Evolutionary conservation across 176 grass and related monocot genomes (phyloP), one percentile per base, ranked within the genome.

Genomic region (Carex pumila): DNA sequence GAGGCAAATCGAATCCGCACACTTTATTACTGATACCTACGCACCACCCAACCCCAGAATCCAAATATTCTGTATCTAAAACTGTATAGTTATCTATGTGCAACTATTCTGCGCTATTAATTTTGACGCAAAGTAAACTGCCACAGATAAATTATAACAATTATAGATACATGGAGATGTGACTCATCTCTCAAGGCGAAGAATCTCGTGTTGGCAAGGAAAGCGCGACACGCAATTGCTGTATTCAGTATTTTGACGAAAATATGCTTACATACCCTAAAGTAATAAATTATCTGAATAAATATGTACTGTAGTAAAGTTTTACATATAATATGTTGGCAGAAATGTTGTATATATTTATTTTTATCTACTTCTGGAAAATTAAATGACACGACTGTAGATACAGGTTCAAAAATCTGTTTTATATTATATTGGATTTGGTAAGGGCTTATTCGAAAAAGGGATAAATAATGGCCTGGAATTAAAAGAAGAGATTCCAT

Each of bases 201-300:
- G 80, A 83, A 83, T 83, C 81, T 83, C 49, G 81, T 29, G 59
- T 55, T 83, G 81, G 81, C 81, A 41, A 69, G 81, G 8, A 83
- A 66, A 83, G 45, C 58, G 62, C 61, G 22, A 65, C 59, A 83
- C 81, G 61, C 81, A 83, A 83, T 67, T 82, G 63, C 80, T 17
- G 32, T 34, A 34, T 75, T 30, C 43, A 52, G 45, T 14, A 15
- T 29, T 31, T 5, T 74, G 71, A 13, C 11, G 7, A 71, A 6
- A 17, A n/a, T 47, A 22, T 43, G 56, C 12, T 49, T 61, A 2
- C 18, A 65, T 12, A 12, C 58, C 57, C 57, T 25, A 17, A 3
- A 19, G 47, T 5, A 45, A 45, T 10, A 22, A 14, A 13, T 81
- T 79, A 17, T 36, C n/a, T 2, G 5, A 19, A 11, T 4, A 10